A percentile compares a stretch with the other conserved stretches of the same genome.
Conservation (phyloP, 345 rosid genomes). For the Boechera retrofracta region DNA sequence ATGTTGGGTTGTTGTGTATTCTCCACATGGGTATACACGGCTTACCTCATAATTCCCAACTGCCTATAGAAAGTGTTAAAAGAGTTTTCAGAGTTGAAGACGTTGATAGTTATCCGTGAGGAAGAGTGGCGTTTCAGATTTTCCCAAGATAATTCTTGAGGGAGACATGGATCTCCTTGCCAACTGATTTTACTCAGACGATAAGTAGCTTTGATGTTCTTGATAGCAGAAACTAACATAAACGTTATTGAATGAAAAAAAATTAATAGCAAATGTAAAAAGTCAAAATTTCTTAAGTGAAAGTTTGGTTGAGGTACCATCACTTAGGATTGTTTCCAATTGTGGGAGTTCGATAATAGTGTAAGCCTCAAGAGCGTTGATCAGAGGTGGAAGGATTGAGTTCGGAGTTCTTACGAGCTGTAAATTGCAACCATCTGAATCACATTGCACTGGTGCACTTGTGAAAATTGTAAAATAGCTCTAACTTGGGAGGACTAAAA, state of each 20-base stretch:
- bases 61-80: too few species aligned
- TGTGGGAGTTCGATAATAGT: slow-evolving; percentile 28
- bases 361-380: slow-evolving; percentile 40
- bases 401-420: slow-evolving; percentile 24
- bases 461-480: neutral
- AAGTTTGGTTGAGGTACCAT: slow-evolving; percentile 24
- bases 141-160: slow-evolving; percentile 43
- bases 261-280: neutral
- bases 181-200: slow-evolving; percentile 41
- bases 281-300: neutral
- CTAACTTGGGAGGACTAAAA: slow-evolving; percentile 17
- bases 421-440: slow-evolving; percentile 14
- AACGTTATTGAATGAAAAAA: neutral
- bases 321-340: slow-evolving; percentile 27
- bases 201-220: slow-evolving; percentile 50
- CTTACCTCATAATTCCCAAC: too few species aligned
- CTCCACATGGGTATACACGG: too few species aligned
- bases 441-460: slow-evolving; percentile 20
- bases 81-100: too few species aligned
- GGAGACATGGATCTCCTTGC: slow-evolving; percentile 65
- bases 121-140: neutral
- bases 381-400: slow-evolving; percentile 38
- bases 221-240: slow-evolving; percentile 47
- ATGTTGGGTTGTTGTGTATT: too few species aligned
- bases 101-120: too few species aligned